Conservation (phyloP, 2,329 filamentous ascomycete species). For the Thelonectria olida region DNA sequence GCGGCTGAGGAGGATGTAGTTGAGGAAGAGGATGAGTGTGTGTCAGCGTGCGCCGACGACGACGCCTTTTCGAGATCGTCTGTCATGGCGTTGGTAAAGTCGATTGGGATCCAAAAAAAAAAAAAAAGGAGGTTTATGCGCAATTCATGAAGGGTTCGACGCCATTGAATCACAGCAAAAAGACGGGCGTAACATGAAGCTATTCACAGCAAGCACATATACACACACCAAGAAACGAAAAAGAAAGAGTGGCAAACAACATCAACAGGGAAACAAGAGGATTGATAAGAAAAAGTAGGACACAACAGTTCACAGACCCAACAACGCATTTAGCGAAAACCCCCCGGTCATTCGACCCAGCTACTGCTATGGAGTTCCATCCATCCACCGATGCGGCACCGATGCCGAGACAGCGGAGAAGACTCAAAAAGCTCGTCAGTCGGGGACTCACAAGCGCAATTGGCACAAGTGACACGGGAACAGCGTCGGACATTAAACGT, state of each 20-base stretch:
- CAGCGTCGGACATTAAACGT: slow-evolving; percentile 27
- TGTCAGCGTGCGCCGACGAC: slow-evolving; percentile 22
- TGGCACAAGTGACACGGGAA: too few relatives aligned
- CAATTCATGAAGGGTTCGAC: background rate
- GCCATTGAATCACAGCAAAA: background rate
- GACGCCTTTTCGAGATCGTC: slow-evolving; percentile 33
- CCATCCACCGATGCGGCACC: slow-evolving; percentile 34
- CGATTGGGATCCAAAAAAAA: too few relatives aligned
- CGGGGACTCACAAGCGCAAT: too few relatives aligned
- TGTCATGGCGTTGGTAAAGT: slow-evolving; percentile 23
- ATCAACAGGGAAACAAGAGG: too few relatives aligned
- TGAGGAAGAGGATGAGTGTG: slow-evolving; percentile 25
- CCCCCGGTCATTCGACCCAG: background rate
- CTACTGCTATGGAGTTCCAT: background rate
- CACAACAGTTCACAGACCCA: too few relatives aligned
- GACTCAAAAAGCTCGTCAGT: background rate
- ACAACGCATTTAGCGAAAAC: too few relatives aligned
- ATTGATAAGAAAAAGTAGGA: too few relatives aligned
- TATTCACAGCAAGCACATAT: background rate
- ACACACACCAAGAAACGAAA: too few relatives aligned
- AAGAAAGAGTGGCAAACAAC: too few relatives aligned
- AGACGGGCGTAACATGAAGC: background rate
- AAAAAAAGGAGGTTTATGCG: background rate
- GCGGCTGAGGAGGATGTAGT: slow-evolving; percentile 16
- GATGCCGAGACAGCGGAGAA: slow-evolving; percentile 16